Base-by-base conservation (phyloP, 2,329 filamentous ascomycete species). In the Elsinoe ampelina region DNA sequence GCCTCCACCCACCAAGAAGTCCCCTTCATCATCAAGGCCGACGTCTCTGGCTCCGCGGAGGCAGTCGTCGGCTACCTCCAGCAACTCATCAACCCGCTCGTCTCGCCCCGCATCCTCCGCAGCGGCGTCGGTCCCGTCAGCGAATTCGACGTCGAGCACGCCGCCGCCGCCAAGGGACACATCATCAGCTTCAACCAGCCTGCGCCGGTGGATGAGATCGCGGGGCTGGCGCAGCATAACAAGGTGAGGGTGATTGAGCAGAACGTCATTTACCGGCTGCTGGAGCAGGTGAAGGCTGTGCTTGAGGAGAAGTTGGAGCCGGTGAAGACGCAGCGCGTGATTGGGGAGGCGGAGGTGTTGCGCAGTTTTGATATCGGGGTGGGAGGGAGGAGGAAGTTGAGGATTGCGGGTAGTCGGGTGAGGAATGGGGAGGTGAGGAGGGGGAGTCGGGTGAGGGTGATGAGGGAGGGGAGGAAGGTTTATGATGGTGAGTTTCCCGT, bases 31-130 rank as follows among this genome's bases (percentile, higher is more conserved):
- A 78, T 98, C 73, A 95, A 95, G 71, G 91, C 85, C 55, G 93
- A 98, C 65, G 93, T 97, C 15, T 87, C 86, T 60, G 93, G 93
- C 36, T 97, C 92, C 0, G 90, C 91, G 0, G 93, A 98, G 74
- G 93, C 93, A 2, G 86, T 97, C 2, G 78, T 84, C 59, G 85
- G 88, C 50, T 85, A 86, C 7, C 79, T 98, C 58, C 75, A 83
- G 59, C 82, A 85, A 58, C 77, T 96, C 61, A 90, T 91, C 61
- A 95, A 86, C 72, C 84, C 89, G 63, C 89, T 97, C 68, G 85
- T 96, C 38, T 81, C 77, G 32, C 81, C 91, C 12, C 82, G 83
- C 57, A 78, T 98, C 58, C 80, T 98, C 35, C 83, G 86, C 19
- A 85, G 86, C 2, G 82, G 80, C 1, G 86, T 93, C 1, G 95